A percentile compares a stretch with the other conserved stretches of the same genome.
These are phyloP conservation scores for Agaricus blazei DNA, from an alignment of 768 basidiomycete species.

Conservation along the genomic window DNA sequence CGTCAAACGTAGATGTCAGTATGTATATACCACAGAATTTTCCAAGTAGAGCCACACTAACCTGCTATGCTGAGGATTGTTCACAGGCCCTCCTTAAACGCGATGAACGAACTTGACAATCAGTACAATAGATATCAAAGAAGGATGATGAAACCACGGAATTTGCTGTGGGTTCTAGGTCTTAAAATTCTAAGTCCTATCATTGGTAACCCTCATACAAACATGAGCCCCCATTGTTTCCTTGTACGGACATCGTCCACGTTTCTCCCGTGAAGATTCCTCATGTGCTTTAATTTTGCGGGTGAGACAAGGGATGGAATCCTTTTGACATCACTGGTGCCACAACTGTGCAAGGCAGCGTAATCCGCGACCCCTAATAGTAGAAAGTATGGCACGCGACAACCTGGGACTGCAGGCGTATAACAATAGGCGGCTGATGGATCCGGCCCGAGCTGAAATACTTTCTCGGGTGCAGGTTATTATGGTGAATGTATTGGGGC, in stretches of 20 bases:
- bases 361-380: not conserved
- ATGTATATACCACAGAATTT: not conserved
- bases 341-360: not conserved
- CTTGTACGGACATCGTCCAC: conserved; percentile 6
- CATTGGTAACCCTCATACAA: not conserved
- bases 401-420: not conserved
- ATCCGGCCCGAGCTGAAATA: conserved; percentile 3
- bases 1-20: not conserved
- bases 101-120: not conserved
- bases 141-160: not conserved
- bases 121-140: not conserved
- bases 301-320: not conserved
- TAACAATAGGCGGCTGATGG: not conserved
- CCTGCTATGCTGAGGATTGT: too few species aligned
- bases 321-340: conserved; percentile 1
- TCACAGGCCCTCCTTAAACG: too few species aligned
- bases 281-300: conserved; percentile 1
- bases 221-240: not conserved
- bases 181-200: not conserved
- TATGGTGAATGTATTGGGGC: too few species aligned
- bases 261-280: conserved; percentile 9
- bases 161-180: not conserved
- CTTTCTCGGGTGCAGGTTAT: too few species aligned
- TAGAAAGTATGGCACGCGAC: not conserved
- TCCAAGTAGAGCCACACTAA: too few species aligned